Conservation (phyloP, 257 asterid genomes). For the Nicotiana undulata region DNA sequence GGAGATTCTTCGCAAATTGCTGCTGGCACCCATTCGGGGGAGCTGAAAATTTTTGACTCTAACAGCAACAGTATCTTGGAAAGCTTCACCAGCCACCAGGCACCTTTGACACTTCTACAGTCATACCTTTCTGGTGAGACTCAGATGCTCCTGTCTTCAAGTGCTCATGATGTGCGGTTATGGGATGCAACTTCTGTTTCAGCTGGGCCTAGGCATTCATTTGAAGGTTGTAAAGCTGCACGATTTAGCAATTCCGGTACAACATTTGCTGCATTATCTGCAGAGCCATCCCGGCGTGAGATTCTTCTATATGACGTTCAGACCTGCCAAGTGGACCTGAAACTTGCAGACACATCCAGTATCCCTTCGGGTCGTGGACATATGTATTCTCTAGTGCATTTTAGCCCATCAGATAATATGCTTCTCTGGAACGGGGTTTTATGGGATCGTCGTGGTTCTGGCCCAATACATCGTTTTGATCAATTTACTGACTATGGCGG, state of each 20-base stretch:
- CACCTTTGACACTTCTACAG: slow-evolving; percentile 72
- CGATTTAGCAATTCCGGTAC: slow-evolving; percentile 73
- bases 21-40: slow-evolving; percentile 86
- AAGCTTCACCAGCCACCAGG: slow-evolving; percentile 73
- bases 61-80: slow-evolving; percentile 70
- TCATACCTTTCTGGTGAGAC: slow-evolving; percentile 52
- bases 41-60: slow-evolving; percentile 73
- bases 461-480: slow-evolving; percentile 77
- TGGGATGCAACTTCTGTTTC: slow-evolving; percentile 82
- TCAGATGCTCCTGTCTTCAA: slow-evolving; percentile 77
- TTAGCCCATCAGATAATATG: slow-evolving; percentile 74
- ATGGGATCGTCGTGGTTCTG: slow-evolving; percentile 81
- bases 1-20: slow-evolving; percentile 83
- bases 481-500: slow-evolving; percentile 91
- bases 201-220: slow-evolving; percentile 79
- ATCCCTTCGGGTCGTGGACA: slow-evolving; percentile 62
- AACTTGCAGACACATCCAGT: slow-evolving; percentile 54
- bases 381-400: slow-evolving; percentile 67
- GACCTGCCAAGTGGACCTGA: slow-evolving; percentile 57
- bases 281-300: slow-evolving; percentile 70
- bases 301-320: slow-evolving; percentile 73
- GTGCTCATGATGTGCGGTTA: slow-evolving; percentile 70
- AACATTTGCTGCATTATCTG: slow-evolving; percentile 61
- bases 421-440: slow-evolving; percentile 93
- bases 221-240: slow-evolving; percentile 87